Conservation (phyloP, 345 rosid species). For the Hibiscus syriacus region DNA sequence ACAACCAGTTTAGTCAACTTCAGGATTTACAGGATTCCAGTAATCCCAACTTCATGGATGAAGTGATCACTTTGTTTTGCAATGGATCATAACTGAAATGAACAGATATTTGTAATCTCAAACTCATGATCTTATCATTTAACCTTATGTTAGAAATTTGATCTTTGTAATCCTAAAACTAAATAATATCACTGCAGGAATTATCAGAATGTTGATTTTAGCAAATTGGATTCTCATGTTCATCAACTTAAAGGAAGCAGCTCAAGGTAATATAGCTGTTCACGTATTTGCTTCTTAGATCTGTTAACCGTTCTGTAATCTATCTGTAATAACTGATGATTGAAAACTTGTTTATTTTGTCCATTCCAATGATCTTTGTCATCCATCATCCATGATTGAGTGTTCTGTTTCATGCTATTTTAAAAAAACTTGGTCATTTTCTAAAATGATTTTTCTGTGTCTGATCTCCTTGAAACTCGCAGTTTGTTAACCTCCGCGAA, state of each 20-base stretch:
- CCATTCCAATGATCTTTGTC: no score
- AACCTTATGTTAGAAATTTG: not conserved
- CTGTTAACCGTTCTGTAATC: not conserved
- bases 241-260: slow-evolving; percentile 21
- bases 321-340: not conserved
- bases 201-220: slow-evolving; percentile 5
- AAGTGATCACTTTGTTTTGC: slow-evolving; percentile 30
- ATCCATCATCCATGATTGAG: not conserved
- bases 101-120: slow-evolving; percentile 17
- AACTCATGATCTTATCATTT: not conserved
- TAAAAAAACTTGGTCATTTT: not conserved
- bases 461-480: slow-evolving; percentile 17
- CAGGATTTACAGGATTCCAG: slow-evolving; percentile 20
- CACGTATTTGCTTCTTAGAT: no score
- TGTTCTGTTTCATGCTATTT: not conserved
- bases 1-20: slow-evolving; percentile 24
- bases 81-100: slow-evolving; percentile 27
- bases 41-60: slow-evolving; percentile 25
- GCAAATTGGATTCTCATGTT: slow-evolving; percentile 19
- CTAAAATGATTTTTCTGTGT: not conserved
- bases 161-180: not conserved
- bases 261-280: no score
- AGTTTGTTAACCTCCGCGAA: slow-evolving; percentile 21
- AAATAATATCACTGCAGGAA: not conserved
- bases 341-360: not conserved